Evolutionary conservation across 257 asterid species (phyloP), one percentile per base, ranked within the genome.

Genomic region (Leptodermis oblonga): DNA sequence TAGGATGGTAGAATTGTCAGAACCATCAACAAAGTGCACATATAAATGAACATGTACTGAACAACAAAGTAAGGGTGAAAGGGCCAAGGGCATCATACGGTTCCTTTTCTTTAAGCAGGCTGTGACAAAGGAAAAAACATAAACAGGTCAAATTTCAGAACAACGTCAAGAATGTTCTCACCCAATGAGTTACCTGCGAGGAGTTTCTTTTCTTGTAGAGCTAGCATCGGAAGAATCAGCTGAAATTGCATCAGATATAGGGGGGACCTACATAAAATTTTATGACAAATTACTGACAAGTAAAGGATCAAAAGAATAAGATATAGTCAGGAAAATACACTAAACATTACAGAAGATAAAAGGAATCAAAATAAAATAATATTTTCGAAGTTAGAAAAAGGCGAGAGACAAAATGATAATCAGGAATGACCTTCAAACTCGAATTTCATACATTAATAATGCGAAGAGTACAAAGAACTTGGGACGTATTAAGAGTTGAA

Each of bases 231-330:
- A 80, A 23, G 92, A 73, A 71, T 82, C 88, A 55, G 81, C 79
- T 75, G 86, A 76, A 76, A 67, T 84, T 67, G 85, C 91, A 65
- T 88, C 96, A 78, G 73, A 43, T 33, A 69, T 66, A 41, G 96
- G 91, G 45, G 85, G 82, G 76, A 87, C 97, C 97, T 91, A 87
- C 45, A 68, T 53, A 75, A 30, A 70, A 60, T 42, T n/a, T 62
- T 68, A 65, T 52, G n/a, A 33, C 43, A 43, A 52, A 13, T 25
- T 17, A 46, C 30, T 23, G 39, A 20, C 20, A 59, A 25, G 4
- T 8, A 15, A 39, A 59, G 54, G 72, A 61, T 34, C 39, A 34
- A 34, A 34, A 34, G 6, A 34, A 34, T 34, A 34, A 64, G 25
- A 68, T n/a, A 33, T 59, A 33, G 28, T 51, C 5, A 7, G 7